phyloP scores from a whole-genome alignment of 257 asterid species.

The Sherardia arvensis region DNA sequence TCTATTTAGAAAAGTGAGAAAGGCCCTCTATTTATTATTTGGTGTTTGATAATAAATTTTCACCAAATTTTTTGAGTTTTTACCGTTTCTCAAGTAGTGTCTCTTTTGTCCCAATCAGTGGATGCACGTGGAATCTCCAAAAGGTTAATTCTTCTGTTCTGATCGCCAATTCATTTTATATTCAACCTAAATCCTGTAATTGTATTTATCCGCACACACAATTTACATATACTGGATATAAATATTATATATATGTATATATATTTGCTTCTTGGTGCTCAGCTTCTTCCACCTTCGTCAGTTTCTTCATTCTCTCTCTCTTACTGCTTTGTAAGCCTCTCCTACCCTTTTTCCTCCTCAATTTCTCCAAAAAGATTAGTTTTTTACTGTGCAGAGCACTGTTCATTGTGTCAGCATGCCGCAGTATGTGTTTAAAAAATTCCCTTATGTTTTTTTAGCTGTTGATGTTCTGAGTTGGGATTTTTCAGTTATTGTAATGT shows the following conservation, averaged over 20 bases:
- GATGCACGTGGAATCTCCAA: slow-evolving; percentile 20
- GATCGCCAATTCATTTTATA: slow-evolving; percentile 1
- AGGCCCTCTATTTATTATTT: not conserved
- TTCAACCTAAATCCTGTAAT: slow-evolving; percentile 3
- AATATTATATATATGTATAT: slow-evolving; percentile 20
- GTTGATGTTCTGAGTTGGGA: slow-evolving; percentile 4
- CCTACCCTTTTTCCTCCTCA: slow-evolving; percentile 9
- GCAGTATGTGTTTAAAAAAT: not conserved
- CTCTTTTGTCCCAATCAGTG: slow-evolving; percentile 18
- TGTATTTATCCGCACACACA: slow-evolving; percentile 6
- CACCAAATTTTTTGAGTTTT: not conserved
- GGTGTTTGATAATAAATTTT: not conserved
- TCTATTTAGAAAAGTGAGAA: not conserved
- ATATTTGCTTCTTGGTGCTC: slow-evolving; percentile 35
- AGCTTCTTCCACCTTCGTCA: slow-evolving; percentile 40
- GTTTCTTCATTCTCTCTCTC: slow-evolving; percentile 38
- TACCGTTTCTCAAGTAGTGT: not conserved
- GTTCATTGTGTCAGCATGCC: not conserved
- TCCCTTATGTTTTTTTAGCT: not conserved
- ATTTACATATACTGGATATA: slow-evolving; percentile 5
- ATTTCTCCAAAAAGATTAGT: slow-evolving; percentile 3
- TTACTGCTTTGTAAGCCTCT: slow-evolving; percentile 44
- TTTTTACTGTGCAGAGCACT: not conserved
- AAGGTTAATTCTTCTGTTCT: slow-evolving; percentile 16
- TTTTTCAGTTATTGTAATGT: slow-evolving; percentile 5